phyloP scores from a whole-genome alignment of 177 flowering plant species.

The Vitis hybrid region DNA sequence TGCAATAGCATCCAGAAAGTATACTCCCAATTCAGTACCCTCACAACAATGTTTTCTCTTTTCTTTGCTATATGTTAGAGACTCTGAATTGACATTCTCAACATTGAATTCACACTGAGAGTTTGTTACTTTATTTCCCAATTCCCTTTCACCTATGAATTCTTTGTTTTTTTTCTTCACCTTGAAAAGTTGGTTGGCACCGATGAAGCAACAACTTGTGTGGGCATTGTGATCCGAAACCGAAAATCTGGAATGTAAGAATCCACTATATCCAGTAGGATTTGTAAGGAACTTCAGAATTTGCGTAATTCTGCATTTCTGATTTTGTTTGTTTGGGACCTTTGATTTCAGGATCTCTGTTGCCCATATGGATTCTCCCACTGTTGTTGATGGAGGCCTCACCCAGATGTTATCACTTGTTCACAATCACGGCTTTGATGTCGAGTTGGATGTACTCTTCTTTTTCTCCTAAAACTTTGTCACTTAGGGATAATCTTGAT shows the following conservation, averaged over 20 bases:
- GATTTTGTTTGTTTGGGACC: constrained; percentile 1
- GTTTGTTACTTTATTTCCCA: neutral
- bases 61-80: too few species aligned
- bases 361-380: constrained; percentile 84
- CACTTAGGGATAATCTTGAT: neutral
- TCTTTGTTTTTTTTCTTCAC: constrained; percentile 4
- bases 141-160: constrained; percentile 1
- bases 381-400: constrained; percentile 64
- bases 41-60: too few species aligned
- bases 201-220: constrained; percentile 98
- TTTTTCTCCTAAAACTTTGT: neutral
- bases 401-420: constrained; percentile 65
- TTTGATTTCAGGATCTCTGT: constrained; percentile 70
- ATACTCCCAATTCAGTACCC: too few species aligned
- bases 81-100: too few species aligned
- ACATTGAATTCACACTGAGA: too few species aligned
- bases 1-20: too few species aligned
- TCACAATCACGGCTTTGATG: constrained; percentile 37
- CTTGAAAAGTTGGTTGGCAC: constrained; percentile 72
- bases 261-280: neutral
- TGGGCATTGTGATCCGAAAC: constrained; percentile 79
- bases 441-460: constrained; percentile 59
- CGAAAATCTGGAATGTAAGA: constrained; percentile 73
- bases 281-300: neutral
- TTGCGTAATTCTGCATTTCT: neutral